Evolutionary conservation across 768 basidiomycete genomes (phyloP).

Genomic region (Termitomyces sp.): DNA sequence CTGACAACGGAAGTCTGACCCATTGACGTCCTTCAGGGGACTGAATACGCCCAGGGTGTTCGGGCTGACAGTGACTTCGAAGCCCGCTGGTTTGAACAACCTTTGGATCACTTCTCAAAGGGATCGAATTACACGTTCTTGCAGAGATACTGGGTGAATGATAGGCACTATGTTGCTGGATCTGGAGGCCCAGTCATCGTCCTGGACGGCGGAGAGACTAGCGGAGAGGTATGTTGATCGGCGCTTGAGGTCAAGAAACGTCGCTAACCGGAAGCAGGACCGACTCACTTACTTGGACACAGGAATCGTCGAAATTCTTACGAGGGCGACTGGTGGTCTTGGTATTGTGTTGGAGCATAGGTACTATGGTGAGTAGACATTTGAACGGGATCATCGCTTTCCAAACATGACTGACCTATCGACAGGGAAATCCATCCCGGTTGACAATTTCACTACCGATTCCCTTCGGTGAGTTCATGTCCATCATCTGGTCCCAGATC

Average conservation of each 20-base stretch:
- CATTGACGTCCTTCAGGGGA: conserved; percentile 16
- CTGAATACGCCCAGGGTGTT: conserved; percentile 11
- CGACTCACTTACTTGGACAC: conserved; percentile 63
- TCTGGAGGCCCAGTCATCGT: conserved; percentile 82
- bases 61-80: conserved; percentile 36
- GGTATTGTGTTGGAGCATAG: conserved; percentile 92
- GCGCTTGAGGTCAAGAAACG: background rate
- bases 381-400: background rate
- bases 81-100: conserved; percentile 75
- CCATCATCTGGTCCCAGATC: background rate
- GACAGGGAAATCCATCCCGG: conserved; percentile 71
- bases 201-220: conserved; percentile 92
- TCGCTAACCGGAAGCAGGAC: conserved; percentile 26
- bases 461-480: conserved; percentile 55
- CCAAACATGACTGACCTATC: conserved; percentile 11
- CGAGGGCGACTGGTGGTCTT: conserved; percentile 82
- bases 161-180: conserved; percentile 70
- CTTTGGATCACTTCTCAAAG: conserved; percentile 75
- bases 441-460: conserved; percentile 76
- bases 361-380: conserved; percentile 63
- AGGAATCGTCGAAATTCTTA: conserved; percentile 84
- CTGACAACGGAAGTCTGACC: conserved; percentile 7
- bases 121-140: conserved; percentile 59
- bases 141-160: conserved; percentile 93
- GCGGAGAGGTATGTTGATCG: conserved; percentile 57